A percentile compares a stretch with the other conserved stretches of the same genome.
These are phyloP conservation scores for Microstegium vimineum DNA, from an alignment of 176 grass and related monocot species.

Conservation along the genomic window DNA sequence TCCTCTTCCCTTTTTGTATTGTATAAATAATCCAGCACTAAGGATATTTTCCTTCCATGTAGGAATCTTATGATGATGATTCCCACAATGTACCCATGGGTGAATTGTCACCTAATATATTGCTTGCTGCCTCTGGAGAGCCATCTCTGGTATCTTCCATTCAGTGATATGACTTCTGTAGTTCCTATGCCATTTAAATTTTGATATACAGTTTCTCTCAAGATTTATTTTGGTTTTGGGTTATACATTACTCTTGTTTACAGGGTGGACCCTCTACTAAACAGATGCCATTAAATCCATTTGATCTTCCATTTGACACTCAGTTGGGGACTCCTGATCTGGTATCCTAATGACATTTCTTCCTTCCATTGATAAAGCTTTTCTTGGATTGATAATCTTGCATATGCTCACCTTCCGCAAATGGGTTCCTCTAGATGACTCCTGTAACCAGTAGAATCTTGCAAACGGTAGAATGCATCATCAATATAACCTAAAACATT, in stretches of 20 bases:
- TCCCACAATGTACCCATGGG: conserved; percentile 25
- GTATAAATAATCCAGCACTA: background rate
- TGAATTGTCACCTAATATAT: conserved; percentile 29
- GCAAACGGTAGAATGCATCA: background rate
- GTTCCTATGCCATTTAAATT: conserved; percentile 11
- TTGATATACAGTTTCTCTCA: background rate
- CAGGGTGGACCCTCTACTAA: conserved; percentile 41
- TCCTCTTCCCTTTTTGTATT: background rate
- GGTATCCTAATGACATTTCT: conserved; percentile 47
- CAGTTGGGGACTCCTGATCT: conserved; percentile 37
- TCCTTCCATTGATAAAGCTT: background rate
- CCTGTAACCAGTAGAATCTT: background rate
- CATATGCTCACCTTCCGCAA: background rate
- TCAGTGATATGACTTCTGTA: conserved; percentile 33
- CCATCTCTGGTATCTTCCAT: conserved; percentile 32
- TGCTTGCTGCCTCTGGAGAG: conserved; percentile 23
- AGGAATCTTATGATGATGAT: conserved; percentile 39
- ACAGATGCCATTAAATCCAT: conserved; percentile 60
- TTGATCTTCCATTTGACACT: conserved; percentile 60
- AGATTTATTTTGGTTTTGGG: background rate
- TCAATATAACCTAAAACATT: background rate
- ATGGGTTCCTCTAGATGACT: background rate
- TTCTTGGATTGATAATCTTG: background rate
- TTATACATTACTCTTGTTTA: conserved; percentile 9
- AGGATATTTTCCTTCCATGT: conserved; percentile 24